Evolutionary conservation across 2,329 filamentous ascomycete genomes (phyloP).

Genomic region (Penicillium sp.): DNA sequence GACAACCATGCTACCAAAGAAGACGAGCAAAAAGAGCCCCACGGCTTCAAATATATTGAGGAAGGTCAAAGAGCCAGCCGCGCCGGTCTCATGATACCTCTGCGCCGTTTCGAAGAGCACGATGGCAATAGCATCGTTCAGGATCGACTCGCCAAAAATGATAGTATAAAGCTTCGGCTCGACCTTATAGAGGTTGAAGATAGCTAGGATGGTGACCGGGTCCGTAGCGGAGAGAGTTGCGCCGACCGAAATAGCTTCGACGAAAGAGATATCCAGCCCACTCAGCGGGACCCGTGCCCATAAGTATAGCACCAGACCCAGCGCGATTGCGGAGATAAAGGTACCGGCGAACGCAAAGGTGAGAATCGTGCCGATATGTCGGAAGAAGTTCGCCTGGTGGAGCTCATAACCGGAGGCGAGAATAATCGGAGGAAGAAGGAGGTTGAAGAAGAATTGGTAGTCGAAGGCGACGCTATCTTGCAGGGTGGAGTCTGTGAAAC

Average conservation of each 20-base stretch:
- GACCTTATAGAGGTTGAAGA: conserved; percentile 99
- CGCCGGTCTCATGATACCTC: conserved; percentile 70
- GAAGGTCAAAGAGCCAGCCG: conserved; percentile 67
- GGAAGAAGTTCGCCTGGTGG: conserved; percentile 98
- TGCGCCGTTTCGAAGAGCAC: conserved; percentile 98
- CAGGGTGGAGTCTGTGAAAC: conserved; percentile 78
- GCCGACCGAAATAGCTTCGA: conserved; percentile 94
- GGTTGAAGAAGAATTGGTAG: conserved; percentile 99
- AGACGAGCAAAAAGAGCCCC: conserved; percentile 91
- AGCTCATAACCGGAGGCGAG: conserved; percentile 95
- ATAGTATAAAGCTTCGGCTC: conserved; percentile 98
- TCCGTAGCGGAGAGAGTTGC: conserved; percentile 96
- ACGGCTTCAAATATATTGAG: conserved; percentile 86
- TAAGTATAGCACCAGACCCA: conserved; percentile 81
- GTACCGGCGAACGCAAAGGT: conserved; percentile 97
- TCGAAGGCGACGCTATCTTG: conserved; percentile 92
- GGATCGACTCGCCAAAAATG: conserved; percentile 96
- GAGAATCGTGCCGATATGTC: conserved; percentile 93
- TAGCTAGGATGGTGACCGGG: conserved; percentile 94
- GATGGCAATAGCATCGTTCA: conserved; percentile 98
- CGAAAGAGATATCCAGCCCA: conserved; percentile 80
- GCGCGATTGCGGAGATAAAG: conserved; percentile 93
- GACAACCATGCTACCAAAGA: conserved; percentile 90
- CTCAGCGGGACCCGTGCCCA: conserved; percentile 86
- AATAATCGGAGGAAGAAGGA: conserved; percentile 97